phyloP scores from a whole-genome alignment of 139 green algal genomes.

The Chlorella sp. region DNA sequence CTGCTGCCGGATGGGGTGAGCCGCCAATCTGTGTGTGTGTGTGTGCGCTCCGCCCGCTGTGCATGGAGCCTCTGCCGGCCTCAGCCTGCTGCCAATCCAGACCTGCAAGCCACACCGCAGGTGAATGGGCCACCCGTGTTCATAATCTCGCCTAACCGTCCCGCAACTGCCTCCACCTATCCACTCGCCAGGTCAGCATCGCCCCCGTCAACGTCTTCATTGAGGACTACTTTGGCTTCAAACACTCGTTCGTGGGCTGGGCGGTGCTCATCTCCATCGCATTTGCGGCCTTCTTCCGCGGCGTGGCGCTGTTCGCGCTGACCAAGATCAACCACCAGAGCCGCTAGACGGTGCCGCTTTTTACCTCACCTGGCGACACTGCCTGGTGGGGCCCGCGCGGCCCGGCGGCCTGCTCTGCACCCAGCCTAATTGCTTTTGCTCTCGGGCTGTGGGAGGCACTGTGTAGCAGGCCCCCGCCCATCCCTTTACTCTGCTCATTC shows the following conservation, averaged over 20 bases:
- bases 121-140: too few species aligned
- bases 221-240: neutral
- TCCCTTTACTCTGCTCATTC: too few species aligned
- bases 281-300: slow-evolving; percentile 12
- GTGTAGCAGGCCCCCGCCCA: too few species aligned
- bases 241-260: neutral
- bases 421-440: too few species aligned
- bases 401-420: too few species aligned
- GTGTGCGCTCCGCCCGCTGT: neutral
- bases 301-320: neutral
- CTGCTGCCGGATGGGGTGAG: neutral
- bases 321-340: slow-evolving; percentile 33
- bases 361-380: too few species aligned
- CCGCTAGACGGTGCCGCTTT: neutral
- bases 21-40: neutral
- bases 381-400: too few species aligned
- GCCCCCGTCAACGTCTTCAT: neutral
- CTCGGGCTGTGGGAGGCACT: too few species aligned
- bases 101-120: neutral
- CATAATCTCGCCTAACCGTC: too few species aligned
- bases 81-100: neutral
- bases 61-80: neutral
- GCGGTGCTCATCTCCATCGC: neutral
- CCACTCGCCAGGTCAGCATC: too few species aligned
- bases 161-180: neutral